Conservation (phyloP, 2,329 filamentous ascomycete genomes). For the Arthrobotrys sphaeroides region DNA sequence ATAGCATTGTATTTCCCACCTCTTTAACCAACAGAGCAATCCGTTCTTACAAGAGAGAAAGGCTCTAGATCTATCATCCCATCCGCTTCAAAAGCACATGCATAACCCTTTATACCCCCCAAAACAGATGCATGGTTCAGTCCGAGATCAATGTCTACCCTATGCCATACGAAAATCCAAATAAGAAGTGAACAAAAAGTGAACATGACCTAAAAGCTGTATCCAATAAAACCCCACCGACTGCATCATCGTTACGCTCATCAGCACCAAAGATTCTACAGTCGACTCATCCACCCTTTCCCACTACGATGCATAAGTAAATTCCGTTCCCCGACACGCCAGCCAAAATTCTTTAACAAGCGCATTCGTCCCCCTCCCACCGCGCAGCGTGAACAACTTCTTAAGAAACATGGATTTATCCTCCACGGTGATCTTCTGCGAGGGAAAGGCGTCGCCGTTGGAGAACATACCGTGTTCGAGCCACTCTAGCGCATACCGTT, state of each 20-base stretch:
- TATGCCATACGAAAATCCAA: neutral
- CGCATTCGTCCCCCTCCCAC: slow-evolving; percentile 72
- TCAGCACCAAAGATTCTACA: neutral
- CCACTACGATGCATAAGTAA: slow-evolving; percentile 57
- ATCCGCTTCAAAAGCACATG: neutral
- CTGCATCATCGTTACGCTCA: no score
- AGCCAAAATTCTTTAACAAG: slow-evolving; percentile 78
- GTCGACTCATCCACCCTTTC: neutral
- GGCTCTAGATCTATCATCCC: neutral
- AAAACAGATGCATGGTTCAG: slow-evolving; percentile 17
- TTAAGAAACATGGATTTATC: slow-evolving; percentile 74
- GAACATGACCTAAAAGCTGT: neutral
- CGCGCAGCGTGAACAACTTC: slow-evolving; percentile 73
- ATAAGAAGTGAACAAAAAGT: neutral
- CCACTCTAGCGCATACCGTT: slow-evolving; percentile 70
- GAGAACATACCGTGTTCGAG: slow-evolving; percentile 69
- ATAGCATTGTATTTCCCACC: neutral
- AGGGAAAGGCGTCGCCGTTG: slow-evolving; percentile 67
- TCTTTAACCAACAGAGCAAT: neutral
- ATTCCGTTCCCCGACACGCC: slow-evolving; percentile 67
- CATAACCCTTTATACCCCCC: slow-evolving; percentile 4
- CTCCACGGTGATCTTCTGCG: slow-evolving; percentile 67
- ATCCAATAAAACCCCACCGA: slow-evolving; percentile 1
- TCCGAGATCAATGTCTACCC: slow-evolving; percentile 4
- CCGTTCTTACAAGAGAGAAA: neutral